Percentiles rank a stretch among this genome's conserved stretches.
These are phyloP conservation scores for Ambrosiella xylebori DNA, from an alignment of 2,329 filamentous ascomycete genomes.

Conservation along the genomic window DNA sequence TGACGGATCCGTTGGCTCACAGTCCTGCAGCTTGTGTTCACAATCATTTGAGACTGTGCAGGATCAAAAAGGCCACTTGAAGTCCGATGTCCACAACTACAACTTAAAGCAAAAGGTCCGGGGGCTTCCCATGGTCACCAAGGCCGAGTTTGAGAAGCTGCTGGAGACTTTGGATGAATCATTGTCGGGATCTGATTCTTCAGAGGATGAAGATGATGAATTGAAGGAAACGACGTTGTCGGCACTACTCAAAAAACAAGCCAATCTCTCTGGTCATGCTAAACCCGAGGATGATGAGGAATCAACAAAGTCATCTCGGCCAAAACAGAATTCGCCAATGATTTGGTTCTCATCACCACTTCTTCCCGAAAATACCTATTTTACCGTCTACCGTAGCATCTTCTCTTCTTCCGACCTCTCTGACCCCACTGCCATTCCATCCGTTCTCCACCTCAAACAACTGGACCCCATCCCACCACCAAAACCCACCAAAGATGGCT, in stretches of 20 bases:
- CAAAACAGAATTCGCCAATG: slow-evolving; percentile 35
- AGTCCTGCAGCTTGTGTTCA: slow-evolving; percentile 65
- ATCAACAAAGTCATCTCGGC: slow-evolving; percentile 26
- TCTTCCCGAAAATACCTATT: slow-evolving; percentile 59
- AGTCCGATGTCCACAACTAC: slow-evolving; percentile 83
- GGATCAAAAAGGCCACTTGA: slow-evolving; percentile 73
- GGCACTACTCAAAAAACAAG: slow-evolving; percentile 66
- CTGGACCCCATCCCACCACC: slow-evolving; percentile 41
- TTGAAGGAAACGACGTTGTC: slow-evolving; percentile 54
- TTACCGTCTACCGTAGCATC: slow-evolving; percentile 73
- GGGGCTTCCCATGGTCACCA: slow-evolving; percentile 52
- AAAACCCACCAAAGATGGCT: slow-evolving; percentile 40
- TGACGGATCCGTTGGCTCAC: slow-evolving; percentile 40
- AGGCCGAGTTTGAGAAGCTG: slow-evolving; percentile 72
- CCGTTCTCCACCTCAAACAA: slow-evolving; percentile 61
- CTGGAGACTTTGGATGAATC: slow-evolving; percentile 74
- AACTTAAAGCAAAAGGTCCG: slow-evolving; percentile 86
- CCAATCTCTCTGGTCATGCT: slow-evolving; percentile 42
- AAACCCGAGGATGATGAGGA: slow-evolving; percentile 25
- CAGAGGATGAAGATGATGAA: slow-evolving; percentile 46
- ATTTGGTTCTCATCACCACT: slow-evolving; percentile 70
- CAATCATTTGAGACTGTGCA: slow-evolving; percentile 53
- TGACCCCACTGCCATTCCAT: slow-evolving; percentile 40
- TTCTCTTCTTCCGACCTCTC: slow-evolving; percentile 58
- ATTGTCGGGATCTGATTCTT: slow-evolving; percentile 70